Evolutionary conservation across 371 early-diverging fungal species (phyloP), one percentile per base, ranked within the genome.

Genomic region (Apophysomyces ossiformis): DNA sequence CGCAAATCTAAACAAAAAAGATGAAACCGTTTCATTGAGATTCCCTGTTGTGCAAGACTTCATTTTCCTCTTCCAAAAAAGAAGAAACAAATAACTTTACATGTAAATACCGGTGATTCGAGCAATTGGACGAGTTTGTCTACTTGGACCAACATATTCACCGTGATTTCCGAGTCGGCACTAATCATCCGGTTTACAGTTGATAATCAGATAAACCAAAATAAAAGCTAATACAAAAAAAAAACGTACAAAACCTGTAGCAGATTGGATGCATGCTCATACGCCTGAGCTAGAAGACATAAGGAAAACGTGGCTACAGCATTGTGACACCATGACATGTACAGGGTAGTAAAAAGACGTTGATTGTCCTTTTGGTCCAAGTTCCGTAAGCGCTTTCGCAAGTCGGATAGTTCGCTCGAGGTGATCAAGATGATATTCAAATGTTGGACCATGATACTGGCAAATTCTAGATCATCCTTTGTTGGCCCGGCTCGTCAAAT

Each of bases 21-120:
- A 26, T 26, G 32, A 26, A 26, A 26, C 2, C 32, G 3, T 26
- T 3, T 26, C 2, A 0, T 26, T 26, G 21, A 37, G 1, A 15
- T 9, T 37, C 0, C 0, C 5, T 5, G 39, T 11, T 41, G 2
- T 56, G 38, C 7, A 41, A 18, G 13, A 13, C 12, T 36, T 39
- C 36, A 0, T 44, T 11, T 59, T 39, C n/a, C 37, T 41, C n/a
- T 41, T 41, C 13, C 1, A 11, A 11, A 41, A 41, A 21, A 41
- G 13, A 5, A 41, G 13, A 41, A 41, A 32, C 21, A 8, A 5
- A 12, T 11, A 70, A 12, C 56, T 73, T 72, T 75, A 85, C 87
- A 93, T 1, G 96, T 94, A 80, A 97, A 97, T 21, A 96, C 93
- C 5, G 97, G 97, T 1, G 93, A 92, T 70, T 97, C 97, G 4